Percentiles rank a stretch among this genome's conserved stretches.
These are phyloP conservation scores for Leccinum barrowsii DNA, from an alignment of 768 basidiomycete genomes.

Conservation along the genomic window DNA sequence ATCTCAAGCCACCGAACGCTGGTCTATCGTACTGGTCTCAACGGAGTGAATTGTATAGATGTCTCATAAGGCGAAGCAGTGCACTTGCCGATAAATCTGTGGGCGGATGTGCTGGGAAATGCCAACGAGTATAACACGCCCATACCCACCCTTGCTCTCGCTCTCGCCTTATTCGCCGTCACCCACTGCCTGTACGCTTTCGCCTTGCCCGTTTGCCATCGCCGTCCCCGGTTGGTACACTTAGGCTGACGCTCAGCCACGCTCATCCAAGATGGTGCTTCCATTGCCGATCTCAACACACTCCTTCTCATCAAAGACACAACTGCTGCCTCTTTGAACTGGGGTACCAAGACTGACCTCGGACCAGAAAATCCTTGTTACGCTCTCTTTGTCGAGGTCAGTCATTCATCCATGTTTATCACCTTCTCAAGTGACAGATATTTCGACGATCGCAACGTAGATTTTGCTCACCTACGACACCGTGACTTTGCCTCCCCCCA, in stretches of 20 bases:
- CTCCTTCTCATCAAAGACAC: constrained; percentile 97
- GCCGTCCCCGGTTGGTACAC: constrained; percentile 95
- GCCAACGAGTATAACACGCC: no score
- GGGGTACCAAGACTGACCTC: constrained; percentile 96
- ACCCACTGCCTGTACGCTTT: no score
- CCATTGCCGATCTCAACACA: constrained; percentile 84
- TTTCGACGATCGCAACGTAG: constrained; percentile 95
- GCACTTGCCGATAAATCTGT: not conserved
- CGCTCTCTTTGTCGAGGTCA: constrained; percentile 93
- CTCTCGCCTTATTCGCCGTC: no score
- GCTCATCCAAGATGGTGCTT: constrained; percentile 88
- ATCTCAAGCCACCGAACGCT: not conserved
- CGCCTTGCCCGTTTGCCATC: constrained; percentile 37
- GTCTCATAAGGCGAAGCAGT: not conserved
- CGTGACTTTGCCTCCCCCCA: constrained; percentile 59
- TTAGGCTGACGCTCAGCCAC: constrained; percentile 75
- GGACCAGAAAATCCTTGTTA: constrained; percentile 76
- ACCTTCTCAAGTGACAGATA: constrained; percentile 93
- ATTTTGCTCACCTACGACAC: constrained; percentile 76
- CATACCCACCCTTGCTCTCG: no score
- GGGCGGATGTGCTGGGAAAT: no score
- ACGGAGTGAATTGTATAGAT: not conserved
- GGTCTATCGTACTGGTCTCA: not conserved
- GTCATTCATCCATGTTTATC: constrained; percentile 89
- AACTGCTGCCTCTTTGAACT: constrained; percentile 93